Conservation (phyloP, 176 grass and related monocot genomes). For the Otatea glauca region DNA sequence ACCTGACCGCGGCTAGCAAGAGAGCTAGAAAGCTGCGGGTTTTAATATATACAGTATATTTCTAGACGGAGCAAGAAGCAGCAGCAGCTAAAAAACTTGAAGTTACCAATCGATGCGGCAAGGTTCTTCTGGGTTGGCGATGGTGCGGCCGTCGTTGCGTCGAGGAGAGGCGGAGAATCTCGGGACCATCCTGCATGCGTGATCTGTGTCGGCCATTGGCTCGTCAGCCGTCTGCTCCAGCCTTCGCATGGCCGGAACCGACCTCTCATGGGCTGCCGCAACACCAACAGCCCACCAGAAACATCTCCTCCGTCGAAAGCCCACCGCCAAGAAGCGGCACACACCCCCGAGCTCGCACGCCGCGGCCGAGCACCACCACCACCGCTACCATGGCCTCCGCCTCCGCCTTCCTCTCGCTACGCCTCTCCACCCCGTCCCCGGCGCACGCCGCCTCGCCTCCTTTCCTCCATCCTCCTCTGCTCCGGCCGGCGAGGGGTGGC, state of each 20-base stretch:
- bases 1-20: too few species aligned
- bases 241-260: neutral
- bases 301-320: neutral
- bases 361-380: constrained; percentile 39
- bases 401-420: constrained; percentile 53
- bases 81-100: too few species aligned
- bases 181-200: neutral
- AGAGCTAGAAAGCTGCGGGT: too few species aligned
- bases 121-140: too few species aligned
- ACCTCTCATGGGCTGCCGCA: too few species aligned
- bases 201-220: too few species aligned
- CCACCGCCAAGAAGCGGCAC: constrained; percentile 28
- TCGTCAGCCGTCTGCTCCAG: neutral
- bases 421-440: constrained; percentile 24
- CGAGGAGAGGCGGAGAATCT: too few species aligned
- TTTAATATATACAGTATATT: too few species aligned
- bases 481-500: constrained; percentile 32
- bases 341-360: constrained; percentile 37
- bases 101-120: too few species aligned
- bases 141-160: too few species aligned
- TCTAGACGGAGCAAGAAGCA: too few species aligned
- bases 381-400: constrained; percentile 36
- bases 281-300: neutral
- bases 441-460: neutral
- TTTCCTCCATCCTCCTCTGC: neutral